A percentile compares a stretch with the other conserved stretches of the same genome.
phyloP scores from a whole-genome alignment of 2,329 filamentous ascomycete species.

The Bipolaris victoriae region DNA sequence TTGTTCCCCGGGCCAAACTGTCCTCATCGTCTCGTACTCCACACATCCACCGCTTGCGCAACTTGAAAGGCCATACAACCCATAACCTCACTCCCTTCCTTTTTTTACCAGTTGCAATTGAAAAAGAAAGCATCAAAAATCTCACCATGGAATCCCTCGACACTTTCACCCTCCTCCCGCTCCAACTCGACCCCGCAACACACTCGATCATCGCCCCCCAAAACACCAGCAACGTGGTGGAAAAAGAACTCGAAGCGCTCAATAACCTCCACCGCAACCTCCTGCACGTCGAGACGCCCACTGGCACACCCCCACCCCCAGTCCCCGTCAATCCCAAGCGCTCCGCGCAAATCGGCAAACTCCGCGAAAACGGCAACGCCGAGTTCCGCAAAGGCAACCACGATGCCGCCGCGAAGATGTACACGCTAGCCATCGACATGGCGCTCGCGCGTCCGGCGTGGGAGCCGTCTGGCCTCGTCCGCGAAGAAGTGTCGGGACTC shows the following conservation, averaged over 20 bases:
- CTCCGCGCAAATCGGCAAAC: constrained; percentile 83
- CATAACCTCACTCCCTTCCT: neutral
- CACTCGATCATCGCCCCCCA: constrained; percentile 69
- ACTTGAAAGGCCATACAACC: neutral
- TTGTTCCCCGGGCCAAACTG: constrained; percentile 27
- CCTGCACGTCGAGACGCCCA: constrained; percentile 67
- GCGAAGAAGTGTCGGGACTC: constrained; percentile 81
- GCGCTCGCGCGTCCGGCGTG: constrained; percentile 79
- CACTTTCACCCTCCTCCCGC: constrained; percentile 80
- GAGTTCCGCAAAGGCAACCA: constrained; percentile 80
- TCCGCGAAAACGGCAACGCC: constrained; percentile 84
- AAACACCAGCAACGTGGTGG: constrained; percentile 47
- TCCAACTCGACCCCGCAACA: constrained; percentile 79
- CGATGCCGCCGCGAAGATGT: constrained; percentile 78
- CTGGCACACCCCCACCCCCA: constrained; percentile 78
- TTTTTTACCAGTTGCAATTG: neutral
- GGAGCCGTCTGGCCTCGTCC: constrained; percentile 83
- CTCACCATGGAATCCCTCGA: constrained; percentile 54
- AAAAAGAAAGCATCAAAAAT: neutral
- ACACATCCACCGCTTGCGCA: constrained; percentile 6
- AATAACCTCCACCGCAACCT: constrained; percentile 81
- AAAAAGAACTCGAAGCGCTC: constrained; percentile 67
- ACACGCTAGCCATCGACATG: constrained; percentile 89
- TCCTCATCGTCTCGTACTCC: constrained; percentile 25
- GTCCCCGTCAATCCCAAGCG: constrained; percentile 93